These are phyloP conservation scores for Saposhnikovia divaricata DNA, from an alignment of 129 eudicot species.

Conservation along the genomic window DNA sequence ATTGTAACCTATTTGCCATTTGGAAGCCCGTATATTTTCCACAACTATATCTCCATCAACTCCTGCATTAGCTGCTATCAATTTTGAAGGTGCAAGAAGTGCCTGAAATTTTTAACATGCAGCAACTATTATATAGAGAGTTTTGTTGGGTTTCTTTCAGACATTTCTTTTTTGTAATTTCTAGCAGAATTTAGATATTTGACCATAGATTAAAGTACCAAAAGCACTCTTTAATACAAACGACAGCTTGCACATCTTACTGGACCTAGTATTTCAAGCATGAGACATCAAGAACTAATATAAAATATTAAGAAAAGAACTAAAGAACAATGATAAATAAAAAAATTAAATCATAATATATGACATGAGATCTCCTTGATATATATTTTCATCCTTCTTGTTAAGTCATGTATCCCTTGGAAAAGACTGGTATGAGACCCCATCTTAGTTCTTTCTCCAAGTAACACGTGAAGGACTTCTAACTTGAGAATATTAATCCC, in stretches of 20 bases:
- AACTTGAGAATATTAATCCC: neutral
- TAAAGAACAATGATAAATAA: too few relatives aligned
- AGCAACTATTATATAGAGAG: neutral
- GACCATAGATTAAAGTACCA: neutral
- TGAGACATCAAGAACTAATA: neutral
- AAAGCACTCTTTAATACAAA: neutral
- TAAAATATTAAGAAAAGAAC: too few relatives aligned
- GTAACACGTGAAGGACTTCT: neutral
- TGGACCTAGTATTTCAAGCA: neutral
- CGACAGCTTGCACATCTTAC: neutral
- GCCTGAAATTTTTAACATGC: conserved; percentile 52
- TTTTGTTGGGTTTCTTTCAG: neutral
- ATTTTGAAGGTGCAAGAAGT: conserved; percentile 73
- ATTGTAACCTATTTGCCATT: conserved; percentile 69
- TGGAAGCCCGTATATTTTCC: conserved; percentile 47
- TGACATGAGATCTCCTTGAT: neutral
- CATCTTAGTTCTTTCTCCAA: neutral
- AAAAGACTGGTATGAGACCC: neutral
- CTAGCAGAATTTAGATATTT: neutral
- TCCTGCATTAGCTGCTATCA: conserved; percentile 83
- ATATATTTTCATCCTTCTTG: neutral
- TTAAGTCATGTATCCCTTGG: too few relatives aligned
- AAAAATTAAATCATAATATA: too few relatives aligned
- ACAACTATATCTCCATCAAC: conserved; percentile 70
- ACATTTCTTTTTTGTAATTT: neutral